Base-by-base conservation (phyloP, 495 filamentous ascomycete species). In the Glonium stellatum region DNA sequence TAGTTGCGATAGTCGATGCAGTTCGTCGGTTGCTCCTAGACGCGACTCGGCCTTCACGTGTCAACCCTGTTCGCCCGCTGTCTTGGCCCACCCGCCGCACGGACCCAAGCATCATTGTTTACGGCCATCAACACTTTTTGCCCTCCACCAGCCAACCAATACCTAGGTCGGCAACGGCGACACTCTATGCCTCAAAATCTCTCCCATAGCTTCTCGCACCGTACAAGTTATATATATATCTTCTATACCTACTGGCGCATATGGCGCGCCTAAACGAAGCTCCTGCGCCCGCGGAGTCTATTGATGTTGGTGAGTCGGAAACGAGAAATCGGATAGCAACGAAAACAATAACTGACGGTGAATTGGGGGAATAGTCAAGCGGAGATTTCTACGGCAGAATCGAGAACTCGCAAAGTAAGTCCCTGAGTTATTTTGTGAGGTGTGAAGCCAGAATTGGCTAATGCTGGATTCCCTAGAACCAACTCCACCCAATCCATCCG, bases 201-300 rank as follows among this genome's bases (percentile, higher is more conserved):
- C 23, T 12, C n/a, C 12, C 54, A 34, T 13, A 44, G 27, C 34
- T 42, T 25, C 18, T 12, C 37, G 19, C 11, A 12, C 50, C 13
- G 15, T 37, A 13, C 54, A 42, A 46, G 23, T 23, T 23, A 44
- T 61, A 67, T 65, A 60, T 22, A 58, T 67, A 60, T 48, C 64
- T 67, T 63, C 60, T 67, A 65, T 67, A 72, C 66, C 42, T 59
- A 63, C 27, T 48, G 41, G 54, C 57, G 64, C 69, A 68, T 61
- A 96, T 97, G 92, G 92, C 92, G 71, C 82, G 92, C 71, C 80
- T 97, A 69, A 97, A 97, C 77, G 93, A 97, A 73, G 79, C 82
- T 66, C 77, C 79, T 77, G 83, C 50, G 48, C 37, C 58, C 31
- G 69, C 78, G 56, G 92, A 96, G 72, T 87, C 81, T 39, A 74